These are phyloP conservation scores for Roridomyces roridus DNA, from an alignment of 768 basidiomycete genomes.

Conservation along the genomic window DNA sequence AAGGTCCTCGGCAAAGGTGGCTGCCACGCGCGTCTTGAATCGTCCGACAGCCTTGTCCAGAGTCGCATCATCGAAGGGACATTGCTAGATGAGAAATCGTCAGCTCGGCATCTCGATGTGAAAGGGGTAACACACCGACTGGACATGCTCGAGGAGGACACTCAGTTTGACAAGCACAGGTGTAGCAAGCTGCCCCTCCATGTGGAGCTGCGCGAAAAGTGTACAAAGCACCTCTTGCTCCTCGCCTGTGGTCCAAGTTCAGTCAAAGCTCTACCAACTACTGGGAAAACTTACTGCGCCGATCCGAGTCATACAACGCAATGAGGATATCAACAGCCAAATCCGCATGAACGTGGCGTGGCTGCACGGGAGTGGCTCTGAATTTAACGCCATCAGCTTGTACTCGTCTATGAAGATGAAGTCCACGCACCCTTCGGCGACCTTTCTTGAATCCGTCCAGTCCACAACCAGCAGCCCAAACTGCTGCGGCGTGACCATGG, in stretches of 20 bases:
- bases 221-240: constrained; percentile 70
- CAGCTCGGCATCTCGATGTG: too few species aligned
- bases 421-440: constrained; percentile 47
- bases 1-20: constrained; percentile 49
- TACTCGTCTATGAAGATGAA: neutral
- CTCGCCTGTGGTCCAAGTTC: constrained; percentile 42
- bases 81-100: too few species aligned
- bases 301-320: constrained; percentile 54
- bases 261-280: neutral
- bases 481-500: constrained; percentile 75
- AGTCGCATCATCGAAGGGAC: constrained; percentile 59
- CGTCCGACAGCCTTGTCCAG: constrained; percentile 60
- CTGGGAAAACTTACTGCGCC: constrained; percentile 41
- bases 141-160: constrained; percentile 55
- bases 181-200: constrained; percentile 45
- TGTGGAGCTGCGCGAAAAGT: constrained; percentile 63
- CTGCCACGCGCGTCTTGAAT: constrained; percentile 55
- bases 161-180: constrained; percentile 52
- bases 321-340: constrained; percentile 62
- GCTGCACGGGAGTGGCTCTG: constrained; percentile 15
- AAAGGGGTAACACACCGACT: constrained; percentile 43
- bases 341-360: constrained; percentile 55
- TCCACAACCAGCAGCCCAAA: constrained; percentile 83
- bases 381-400: constrained; percentile 2
- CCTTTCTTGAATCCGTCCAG: constrained; percentile 87